Conservation (phyloP, 1,284 basidiomycete genomes). For the Pseudozyma flocculosa region DNA sequence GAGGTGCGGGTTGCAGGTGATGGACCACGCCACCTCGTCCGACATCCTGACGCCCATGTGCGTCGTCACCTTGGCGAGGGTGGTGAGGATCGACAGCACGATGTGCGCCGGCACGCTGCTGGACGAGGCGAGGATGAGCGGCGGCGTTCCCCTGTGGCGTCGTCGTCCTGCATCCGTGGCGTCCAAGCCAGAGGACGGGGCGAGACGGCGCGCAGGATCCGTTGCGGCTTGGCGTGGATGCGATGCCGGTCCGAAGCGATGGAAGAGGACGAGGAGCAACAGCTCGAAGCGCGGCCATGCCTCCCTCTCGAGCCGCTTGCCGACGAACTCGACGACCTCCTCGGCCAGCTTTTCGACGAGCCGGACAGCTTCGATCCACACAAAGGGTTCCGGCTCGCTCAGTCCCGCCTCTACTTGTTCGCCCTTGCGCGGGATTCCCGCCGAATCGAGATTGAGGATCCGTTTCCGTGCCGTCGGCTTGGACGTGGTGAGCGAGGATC, state of each 20-base stretch:
- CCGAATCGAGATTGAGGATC: not conserved
- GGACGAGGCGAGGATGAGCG: constrained; percentile 18
- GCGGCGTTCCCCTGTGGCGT: too few relatives aligned
- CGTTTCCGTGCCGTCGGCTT: not conserved
- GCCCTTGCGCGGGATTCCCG: not conserved
- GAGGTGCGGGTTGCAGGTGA: constrained; percentile 12
- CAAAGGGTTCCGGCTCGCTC: constrained; percentile 33
- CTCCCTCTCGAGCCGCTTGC: constrained; percentile 36
- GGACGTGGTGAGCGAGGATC: constrained; percentile 7
- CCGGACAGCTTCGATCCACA: constrained; percentile 40
- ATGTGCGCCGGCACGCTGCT: constrained; percentile 13
- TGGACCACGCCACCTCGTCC: constrained; percentile 21
- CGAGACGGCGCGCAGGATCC: too few relatives aligned
- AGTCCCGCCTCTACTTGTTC: not conserved
- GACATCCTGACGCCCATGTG: constrained; percentile 10
- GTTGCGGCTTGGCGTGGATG: constrained; percentile 1
- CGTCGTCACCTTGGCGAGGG: constrained; percentile 9
- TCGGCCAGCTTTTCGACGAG: constrained; percentile 27
- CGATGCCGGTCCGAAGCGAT: not conserved
- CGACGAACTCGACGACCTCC: constrained; percentile 38
- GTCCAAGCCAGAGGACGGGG: too few relatives aligned
- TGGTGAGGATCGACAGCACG: constrained; percentile 14
- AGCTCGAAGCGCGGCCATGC: constrained; percentile 45
- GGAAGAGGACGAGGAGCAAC: constrained; percentile 21
- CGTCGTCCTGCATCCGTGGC: too few relatives aligned